phyloP scores from a whole-genome alignment of 352 stramenopile genomes.

The Chrysophaeum taylorii region DNA sequence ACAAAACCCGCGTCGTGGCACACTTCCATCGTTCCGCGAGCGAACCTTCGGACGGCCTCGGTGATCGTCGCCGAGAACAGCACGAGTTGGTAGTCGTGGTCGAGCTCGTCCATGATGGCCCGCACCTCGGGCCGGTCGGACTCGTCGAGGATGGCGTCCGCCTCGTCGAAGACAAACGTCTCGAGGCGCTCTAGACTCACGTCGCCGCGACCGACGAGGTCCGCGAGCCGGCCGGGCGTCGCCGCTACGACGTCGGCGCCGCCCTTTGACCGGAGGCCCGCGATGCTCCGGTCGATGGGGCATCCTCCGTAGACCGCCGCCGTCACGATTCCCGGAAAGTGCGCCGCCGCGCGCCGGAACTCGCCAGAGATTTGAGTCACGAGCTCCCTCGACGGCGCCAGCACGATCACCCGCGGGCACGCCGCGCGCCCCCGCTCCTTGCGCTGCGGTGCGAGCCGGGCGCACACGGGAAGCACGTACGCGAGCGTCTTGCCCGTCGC shows the following conservation, averaged over 20 bases:
- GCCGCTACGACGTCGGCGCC: constrained; percentile 31
- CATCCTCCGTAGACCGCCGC: constrained; percentile 28
- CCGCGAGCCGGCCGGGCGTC: constrained; percentile 32
- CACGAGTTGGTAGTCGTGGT: constrained; percentile 42
- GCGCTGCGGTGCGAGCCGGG: background rate
- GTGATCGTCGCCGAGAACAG: constrained; percentile 40
- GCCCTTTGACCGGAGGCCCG: constrained; percentile 27
- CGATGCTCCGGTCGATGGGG: constrained; percentile 28
- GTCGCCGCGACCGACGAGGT: constrained; percentile 27
- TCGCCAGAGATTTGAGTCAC: constrained; percentile 32
- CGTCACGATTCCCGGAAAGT: constrained; percentile 2
- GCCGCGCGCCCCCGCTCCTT: background rate
- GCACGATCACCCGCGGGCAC: constrained; percentile 28
- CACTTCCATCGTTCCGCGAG: constrained; percentile 37
- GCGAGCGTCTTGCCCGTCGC: constrained; percentile 38
- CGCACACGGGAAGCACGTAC: constrained; percentile 33
- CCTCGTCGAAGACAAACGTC: constrained; percentile 37
- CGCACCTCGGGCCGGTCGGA: constrained; percentile 36
- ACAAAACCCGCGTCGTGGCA: constrained; percentile 18
- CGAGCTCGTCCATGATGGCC: constrained; percentile 35
- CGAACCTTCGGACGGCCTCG: constrained; percentile 36
- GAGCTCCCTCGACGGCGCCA: constrained; percentile 35
- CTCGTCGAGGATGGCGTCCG: constrained; percentile 34
- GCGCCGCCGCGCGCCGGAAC: constrained; percentile 25
- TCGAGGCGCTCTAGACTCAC: constrained; percentile 25